Base-by-base conservation (phyloP, 371 early-diverging fungal species). In the Thermomucor indicae-seudaticae region DNA sequence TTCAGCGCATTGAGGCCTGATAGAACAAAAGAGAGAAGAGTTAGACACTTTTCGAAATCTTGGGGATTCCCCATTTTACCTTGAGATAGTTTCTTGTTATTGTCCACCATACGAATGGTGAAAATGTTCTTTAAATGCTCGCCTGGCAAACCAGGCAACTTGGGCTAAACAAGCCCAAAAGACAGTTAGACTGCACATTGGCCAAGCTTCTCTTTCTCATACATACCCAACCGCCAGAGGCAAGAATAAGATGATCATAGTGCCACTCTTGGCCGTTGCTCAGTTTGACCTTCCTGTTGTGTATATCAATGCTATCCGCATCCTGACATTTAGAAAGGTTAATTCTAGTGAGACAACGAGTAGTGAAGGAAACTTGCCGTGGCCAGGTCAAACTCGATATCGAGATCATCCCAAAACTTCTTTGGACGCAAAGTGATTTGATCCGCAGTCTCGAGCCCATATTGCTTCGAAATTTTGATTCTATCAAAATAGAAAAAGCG, bases 381-480 rank as follows among this genome's bases (percentile, higher is more conserved):
- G 12, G 40, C 44, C 10, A 77, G 56, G n/a, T 48, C 56, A 38
- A 74, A 55, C 20, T 68, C 60, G 24, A 79, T 58, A 37, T 61
- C 67, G 8, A 68, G 29, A 16, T 61, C 43, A 25, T 63, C 51
- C 51, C 67, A 79, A 57, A 67, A 61, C 24, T 59, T 64, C 14
- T 55, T 57, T 23, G 61, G 53, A 39, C 80, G 65, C 1, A 80
- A 44, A 4, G 50, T 49, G 48, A 80, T 64, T 37, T 60, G 57
- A n/a, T 55, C 27, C 2, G 49, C 31, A 37, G 58, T 42, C 23
- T 60, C 63, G 14, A 66, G 56, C 25, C 66, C 65, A 47, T 69
- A 47, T 3, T 61, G 49, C 55, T 75, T 80, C 60, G 62, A 60
- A 28, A 80, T 56, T 54, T 80, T 75, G 35, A 75, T 72, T 29